A percentile compares a stretch with the other conserved stretches of the same genome.
phyloP scores from a whole-genome alignment of 805 yeast species.

The Starmerella apicola region DNA sequence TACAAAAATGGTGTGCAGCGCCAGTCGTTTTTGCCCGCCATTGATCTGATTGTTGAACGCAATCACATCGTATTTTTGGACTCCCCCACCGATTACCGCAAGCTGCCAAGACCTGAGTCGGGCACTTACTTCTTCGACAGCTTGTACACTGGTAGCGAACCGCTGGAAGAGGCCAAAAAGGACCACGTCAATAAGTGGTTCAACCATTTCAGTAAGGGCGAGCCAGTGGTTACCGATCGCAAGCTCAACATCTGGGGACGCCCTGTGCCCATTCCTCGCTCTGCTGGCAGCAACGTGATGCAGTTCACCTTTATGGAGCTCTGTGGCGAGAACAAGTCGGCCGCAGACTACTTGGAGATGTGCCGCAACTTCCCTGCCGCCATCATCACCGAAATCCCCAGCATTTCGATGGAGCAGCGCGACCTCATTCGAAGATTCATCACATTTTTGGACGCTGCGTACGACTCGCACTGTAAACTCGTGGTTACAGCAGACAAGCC shows the following conservation, averaged over 20 bases:
- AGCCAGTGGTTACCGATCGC: constrained; percentile 26
- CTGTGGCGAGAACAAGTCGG: constrained; percentile 79
- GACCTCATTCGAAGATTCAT: constrained; percentile 85
- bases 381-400: constrained; percentile 88
- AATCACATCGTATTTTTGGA: constrained; percentile 69
- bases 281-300: constrained; percentile 71
- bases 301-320: constrained; percentile 77
- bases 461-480: constrained; percentile 76
- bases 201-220: constrained; percentile 54
- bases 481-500: constrained; percentile 85
- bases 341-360: constrained; percentile 83
- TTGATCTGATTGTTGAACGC: constrained; percentile 57
- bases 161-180: constrained; percentile 32
- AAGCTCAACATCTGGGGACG: constrained; percentile 73
- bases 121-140: constrained; percentile 30
- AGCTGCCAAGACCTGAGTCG: constrained; percentile 69
- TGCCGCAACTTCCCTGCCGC: constrained; percentile 66
- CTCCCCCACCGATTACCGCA: constrained; percentile 90
- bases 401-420: constrained; percentile 59
- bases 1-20: constrained; percentile 92
- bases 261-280: constrained; percentile 56
- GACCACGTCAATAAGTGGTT: constrained; percentile 71
- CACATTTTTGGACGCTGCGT: constrained; percentile 89
- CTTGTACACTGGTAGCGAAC: constrained; percentile 44
- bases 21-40: constrained; percentile 84